phyloP scores from a whole-genome alignment of 176 grass and related monocot species.

The Elaeis guineensis region DNA sequence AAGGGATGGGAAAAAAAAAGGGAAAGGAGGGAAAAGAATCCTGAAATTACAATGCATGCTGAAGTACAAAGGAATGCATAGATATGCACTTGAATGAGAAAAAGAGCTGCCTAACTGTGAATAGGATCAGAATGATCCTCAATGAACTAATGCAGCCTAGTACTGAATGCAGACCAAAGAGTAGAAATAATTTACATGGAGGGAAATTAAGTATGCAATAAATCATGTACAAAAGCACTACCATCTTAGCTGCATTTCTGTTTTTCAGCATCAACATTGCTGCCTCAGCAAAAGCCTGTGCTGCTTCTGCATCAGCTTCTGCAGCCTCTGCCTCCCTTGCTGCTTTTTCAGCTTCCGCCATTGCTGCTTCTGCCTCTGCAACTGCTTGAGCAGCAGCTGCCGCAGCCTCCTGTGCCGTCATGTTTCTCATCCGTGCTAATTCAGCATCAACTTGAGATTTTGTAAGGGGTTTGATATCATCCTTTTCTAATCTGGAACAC shows the following conservation, averaged over 20 bases:
- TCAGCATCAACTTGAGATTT: constrained; percentile 48
- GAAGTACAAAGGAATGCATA: too few relatives aligned
- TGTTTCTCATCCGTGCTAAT: constrained; percentile 40
- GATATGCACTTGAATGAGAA: too few relatives aligned
- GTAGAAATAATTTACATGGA: not conserved
- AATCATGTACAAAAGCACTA: constrained; percentile 8
- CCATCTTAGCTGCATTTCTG: constrained; percentile 42
- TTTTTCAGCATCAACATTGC: constrained; percentile 47
- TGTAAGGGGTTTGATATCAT: constrained; percentile 33
- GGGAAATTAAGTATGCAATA: not conserved
- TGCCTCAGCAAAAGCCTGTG: constrained; percentile 57
- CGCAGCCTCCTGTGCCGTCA: constrained; percentile 67
- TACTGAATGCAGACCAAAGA: not conserved
- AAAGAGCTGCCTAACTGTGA: too few relatives aligned
- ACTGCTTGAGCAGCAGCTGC: constrained; percentile 74
- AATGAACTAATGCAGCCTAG: too few relatives aligned
- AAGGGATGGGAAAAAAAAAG: too few relatives aligned
- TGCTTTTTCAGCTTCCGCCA: constrained; percentile 71
- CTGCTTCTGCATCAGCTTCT: constrained; percentile 61
- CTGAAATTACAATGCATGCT: too few relatives aligned
- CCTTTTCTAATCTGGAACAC: not conserved
- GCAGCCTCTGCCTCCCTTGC: constrained; percentile 60
- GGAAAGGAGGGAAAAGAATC: too few relatives aligned
- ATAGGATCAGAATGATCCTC: too few relatives aligned
- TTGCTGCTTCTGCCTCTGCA: constrained; percentile 70